Conservation (phyloP, 371 early-diverging fungal genomes). For the Lichtheimia ramosa region DNA sequence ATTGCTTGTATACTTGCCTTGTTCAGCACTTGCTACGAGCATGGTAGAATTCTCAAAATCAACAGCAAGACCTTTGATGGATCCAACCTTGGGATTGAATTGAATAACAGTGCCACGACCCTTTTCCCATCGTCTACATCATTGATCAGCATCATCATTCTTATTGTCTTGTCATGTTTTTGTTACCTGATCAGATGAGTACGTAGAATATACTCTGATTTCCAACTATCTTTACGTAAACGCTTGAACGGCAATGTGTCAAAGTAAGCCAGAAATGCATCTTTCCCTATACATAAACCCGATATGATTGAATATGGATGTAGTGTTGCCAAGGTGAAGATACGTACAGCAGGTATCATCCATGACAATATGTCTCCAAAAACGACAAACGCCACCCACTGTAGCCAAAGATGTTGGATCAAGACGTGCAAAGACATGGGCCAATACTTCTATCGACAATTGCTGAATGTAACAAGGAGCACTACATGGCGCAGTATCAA, state of each 20-base stretch:
- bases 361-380: constrained; percentile 47
- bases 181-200: constrained; percentile 43
- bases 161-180: not conserved
- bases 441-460: constrained; percentile 45
- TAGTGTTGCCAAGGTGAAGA: not conserved
- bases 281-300: constrained; percentile 31
- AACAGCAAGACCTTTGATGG: constrained; percentile 35
- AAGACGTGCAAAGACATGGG: constrained; percentile 46
- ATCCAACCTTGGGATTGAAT: constrained; percentile 45
- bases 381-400: constrained; percentile 40
- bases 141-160: not conserved
- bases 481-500: constrained; percentile 14
- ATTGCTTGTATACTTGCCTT: constrained; percentile 19
- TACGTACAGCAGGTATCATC: constrained; percentile 52
- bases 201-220: constrained; percentile 49
- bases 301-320: not conserved
- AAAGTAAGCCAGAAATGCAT: constrained; percentile 50
- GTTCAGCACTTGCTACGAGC: constrained; percentile 36
- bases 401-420: constrained; percentile 40
- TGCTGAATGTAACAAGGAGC: constrained; percentile 37
- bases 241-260: constrained; percentile 44
- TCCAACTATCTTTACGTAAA: constrained; percentile 45
- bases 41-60: constrained; percentile 40
- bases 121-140: constrained; percentile 46
- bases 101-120: constrained; percentile 40